Conservation (phyloP, 768 basidiomycete species). For the Cystofilobasidium ferigula region DNA sequence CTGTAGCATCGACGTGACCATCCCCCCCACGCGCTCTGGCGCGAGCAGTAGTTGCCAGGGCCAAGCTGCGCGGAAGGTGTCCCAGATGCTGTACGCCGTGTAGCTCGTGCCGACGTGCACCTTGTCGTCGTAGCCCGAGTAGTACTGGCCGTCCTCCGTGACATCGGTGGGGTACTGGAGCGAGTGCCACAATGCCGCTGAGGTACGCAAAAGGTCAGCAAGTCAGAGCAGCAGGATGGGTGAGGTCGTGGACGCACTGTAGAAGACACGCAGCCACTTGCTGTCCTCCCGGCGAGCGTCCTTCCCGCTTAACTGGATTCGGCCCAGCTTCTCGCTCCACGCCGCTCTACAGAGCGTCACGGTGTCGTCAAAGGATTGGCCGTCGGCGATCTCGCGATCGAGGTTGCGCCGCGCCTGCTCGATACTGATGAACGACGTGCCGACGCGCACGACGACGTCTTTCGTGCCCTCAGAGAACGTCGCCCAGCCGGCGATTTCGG, state of each 20-base stretch:
- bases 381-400: constrained; percentile 35
- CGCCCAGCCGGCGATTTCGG: constrained; percentile 43
- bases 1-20: constrained; percentile 68
- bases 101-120: constrained; percentile 58
- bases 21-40: constrained; percentile 62
- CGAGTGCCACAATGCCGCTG: constrained; percentile 11
- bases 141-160: constrained; percentile 55
- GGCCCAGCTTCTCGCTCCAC: constrained; percentile 53
- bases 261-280: constrained; percentile 40
- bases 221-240: constrained; percentile 41
- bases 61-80: constrained; percentile 68
- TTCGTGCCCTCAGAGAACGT: constrained; percentile 34
- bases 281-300: not conserved
- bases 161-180: constrained; percentile 66
- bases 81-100: constrained; percentile 57
- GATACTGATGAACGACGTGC: constrained; percentile 63
- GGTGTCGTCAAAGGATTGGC: constrained; percentile 47
- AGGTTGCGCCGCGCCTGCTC: constrained; percentile 48
- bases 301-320: constrained; percentile 44
- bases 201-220: not conserved
- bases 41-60: constrained; percentile 66
- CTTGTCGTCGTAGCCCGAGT: constrained; percentile 52
- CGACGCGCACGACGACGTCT: constrained; percentile 50
- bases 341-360: constrained; percentile 44
- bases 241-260: constrained; percentile 54